phyloP scores from a whole-genome alignment of 306 rosid genomes.

The Malus asiatica region DNA sequence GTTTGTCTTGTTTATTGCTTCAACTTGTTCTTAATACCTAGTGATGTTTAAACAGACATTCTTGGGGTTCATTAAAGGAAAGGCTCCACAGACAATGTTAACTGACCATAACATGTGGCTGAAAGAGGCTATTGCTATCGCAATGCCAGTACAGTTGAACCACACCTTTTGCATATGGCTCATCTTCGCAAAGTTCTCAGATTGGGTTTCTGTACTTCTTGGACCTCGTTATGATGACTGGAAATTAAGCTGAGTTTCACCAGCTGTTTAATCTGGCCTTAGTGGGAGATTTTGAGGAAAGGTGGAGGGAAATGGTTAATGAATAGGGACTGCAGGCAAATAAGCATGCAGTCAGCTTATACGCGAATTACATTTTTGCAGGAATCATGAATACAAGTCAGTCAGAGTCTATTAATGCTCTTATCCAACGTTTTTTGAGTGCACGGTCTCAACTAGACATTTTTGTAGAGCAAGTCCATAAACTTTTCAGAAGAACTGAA shows the following conservation, averaged over 20 bases:
- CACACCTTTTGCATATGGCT: constrained; percentile 87
- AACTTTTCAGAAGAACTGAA: constrained; percentile 1
- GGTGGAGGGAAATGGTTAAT: constrained; percentile 72
- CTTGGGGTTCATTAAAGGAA: constrained; percentile 74
- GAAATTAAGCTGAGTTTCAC: constrained; percentile 61
- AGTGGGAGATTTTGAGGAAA: constrained; percentile 64
- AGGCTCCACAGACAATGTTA: constrained; percentile 67
- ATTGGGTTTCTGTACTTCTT: constrained; percentile 70
- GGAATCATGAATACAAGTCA: constrained; percentile 57
- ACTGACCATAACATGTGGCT: constrained; percentile 90
- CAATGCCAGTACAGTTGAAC: constrained; percentile 51
- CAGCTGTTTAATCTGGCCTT: constrained; percentile 59
- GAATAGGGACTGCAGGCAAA: constrained; percentile 60
- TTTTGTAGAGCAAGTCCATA: constrained; percentile 56
- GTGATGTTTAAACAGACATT: constrained; percentile 40
- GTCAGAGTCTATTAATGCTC: constrained; percentile 49
- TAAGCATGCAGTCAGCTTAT: constrained; percentile 67
- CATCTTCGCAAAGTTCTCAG: constrained; percentile 69
- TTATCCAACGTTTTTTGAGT: constrained; percentile 70
- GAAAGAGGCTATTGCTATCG: constrained; percentile 71
- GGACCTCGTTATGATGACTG: constrained; percentile 73
- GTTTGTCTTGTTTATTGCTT: background rate
- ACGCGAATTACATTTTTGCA: constrained; percentile 66
- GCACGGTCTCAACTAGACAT: constrained; percentile 59
- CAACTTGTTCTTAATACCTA: constrained; percentile 4